Conservation (phyloP, 768 basidiomycete genomes). For the Mrakia frigida region DNA sequence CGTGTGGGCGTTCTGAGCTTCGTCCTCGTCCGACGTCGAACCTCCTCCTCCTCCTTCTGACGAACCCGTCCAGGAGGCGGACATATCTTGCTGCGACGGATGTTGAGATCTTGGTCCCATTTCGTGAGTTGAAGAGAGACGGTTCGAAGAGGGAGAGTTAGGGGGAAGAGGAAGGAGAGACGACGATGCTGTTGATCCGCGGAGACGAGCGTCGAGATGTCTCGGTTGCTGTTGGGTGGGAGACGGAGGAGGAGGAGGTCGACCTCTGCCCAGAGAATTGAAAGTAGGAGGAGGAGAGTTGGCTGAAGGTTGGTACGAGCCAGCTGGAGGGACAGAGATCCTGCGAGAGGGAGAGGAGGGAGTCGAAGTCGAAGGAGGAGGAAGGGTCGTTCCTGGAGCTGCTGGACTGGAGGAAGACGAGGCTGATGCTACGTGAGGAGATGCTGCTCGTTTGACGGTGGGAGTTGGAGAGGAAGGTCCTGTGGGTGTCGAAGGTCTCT, state of each 20-base stretch:
- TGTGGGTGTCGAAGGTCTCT: neutral
- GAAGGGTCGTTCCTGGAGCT: neutral
- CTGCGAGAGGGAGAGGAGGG: neutral
- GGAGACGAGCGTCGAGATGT: neutral
- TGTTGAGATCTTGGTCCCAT: neutral
- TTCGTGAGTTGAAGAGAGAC: neutral
- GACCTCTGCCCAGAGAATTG: neutral
- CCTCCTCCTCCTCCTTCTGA: neutral
- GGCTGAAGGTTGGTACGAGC: neutral
- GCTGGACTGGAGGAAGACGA: neutral
- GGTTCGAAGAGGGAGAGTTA: neutral
- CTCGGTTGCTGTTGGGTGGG: neutral
- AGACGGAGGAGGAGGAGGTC: conserved; percentile 8
- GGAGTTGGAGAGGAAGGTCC: neutral
- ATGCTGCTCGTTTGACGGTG: neutral
- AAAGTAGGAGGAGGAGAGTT: neutral
- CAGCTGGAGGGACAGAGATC: neutral
- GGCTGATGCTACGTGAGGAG: no score
- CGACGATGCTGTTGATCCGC: neutral
- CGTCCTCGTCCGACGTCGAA: neutral
- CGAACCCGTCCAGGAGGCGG: neutral
- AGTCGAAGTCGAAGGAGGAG: neutral
- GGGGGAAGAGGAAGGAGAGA: neutral
- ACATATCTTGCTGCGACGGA: conserved; percentile 1
- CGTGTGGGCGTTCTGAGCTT: neutral